These are phyloP conservation scores for Ganoderma meredithae DNA, from an alignment of 1,284 basidiomycete genomes.

Conservation along the genomic window DNA sequence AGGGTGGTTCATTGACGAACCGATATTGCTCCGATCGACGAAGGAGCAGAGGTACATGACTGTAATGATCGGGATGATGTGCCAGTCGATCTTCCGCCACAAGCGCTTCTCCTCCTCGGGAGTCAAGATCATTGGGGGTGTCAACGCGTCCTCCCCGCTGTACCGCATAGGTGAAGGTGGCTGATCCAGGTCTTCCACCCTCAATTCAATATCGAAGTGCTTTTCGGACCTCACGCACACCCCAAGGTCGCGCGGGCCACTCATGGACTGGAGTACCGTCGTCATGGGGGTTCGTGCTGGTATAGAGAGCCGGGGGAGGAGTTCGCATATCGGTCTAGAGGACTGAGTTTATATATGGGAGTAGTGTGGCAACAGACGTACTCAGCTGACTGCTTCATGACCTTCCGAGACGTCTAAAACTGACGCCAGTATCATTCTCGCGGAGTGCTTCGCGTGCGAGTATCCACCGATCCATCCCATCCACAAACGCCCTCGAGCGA, in stretches of 20 bases:
- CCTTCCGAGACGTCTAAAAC: neutral
- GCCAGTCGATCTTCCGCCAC: slow-evolving; percentile 36
- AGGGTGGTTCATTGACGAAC: slow-evolving; percentile 24
- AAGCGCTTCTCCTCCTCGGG: slow-evolving; percentile 17
- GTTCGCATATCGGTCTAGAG: neutral
- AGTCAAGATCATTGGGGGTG: slow-evolving; percentile 1
- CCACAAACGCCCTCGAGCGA: neutral
- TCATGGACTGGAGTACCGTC: neutral
- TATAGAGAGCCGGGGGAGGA: neutral
- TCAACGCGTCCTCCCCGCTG: neutral
- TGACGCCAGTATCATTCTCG: neutral
- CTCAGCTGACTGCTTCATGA: neutral
- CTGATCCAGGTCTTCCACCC: neutral
- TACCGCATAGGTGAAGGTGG: neutral
- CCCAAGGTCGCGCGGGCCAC: neutral
- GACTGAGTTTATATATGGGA: neutral
- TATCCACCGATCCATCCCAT: neutral
- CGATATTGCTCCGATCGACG: slow-evolving; percentile 42
- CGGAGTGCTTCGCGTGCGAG: neutral
- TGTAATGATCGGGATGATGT: slow-evolving; percentile 46
- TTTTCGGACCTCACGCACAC: neutral
- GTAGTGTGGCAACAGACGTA: neutral
- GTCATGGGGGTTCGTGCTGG: neutral
- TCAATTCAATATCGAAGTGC: neutral
- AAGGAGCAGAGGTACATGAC: slow-evolving; percentile 48